Evolutionary conservation across 2,329 filamentous ascomycete species (phyloP), one percentile per base, ranked within the genome.

Genomic region (Chalaropsis thielavioides): DNA sequence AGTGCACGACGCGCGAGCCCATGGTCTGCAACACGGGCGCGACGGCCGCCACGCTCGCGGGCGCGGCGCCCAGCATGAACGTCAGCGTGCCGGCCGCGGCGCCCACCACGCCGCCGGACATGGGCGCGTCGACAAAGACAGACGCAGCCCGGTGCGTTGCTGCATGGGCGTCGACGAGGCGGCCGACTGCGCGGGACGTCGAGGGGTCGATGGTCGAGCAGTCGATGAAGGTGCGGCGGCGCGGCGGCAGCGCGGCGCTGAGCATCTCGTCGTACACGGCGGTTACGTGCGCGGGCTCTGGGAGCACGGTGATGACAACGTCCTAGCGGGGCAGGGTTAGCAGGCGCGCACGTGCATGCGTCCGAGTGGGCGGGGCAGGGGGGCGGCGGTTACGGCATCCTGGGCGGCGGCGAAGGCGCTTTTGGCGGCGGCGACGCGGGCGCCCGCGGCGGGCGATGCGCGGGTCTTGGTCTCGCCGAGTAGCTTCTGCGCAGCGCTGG

Each of bases 61-160:
- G 72, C 0, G 84, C 79, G 6, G 86, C 82, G 54, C 94, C 94
- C 65, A 97, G 84, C 94, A 99, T 97, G 74, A 99, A 99, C 0
- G 92, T 96, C 66, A 99, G 79, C 0, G 90, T 92, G 41, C 88
- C 94, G 13, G 90, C 90, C 5, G 84, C 80, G 11, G 94, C 94
- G 54, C 92, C 94, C 4, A 97, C 90, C 0, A 96, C 92, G 62
- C 94, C 94, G 60, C 94, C 94, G 0, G 92, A 97, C 87, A 99
- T 96, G 56, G 94, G 94, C 2, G 94, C 92, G 73, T 99, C 94
- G 66, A 96, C 86, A 72, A 97, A 96, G 63, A 80, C 13, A 46
- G 60, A 49, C 27, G 41, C 22, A 11, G 11, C 40, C 24, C 2
- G 31, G 19, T 2, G 54, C 15, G 54, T 22, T n/a, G 4, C 24